These are phyloP conservation scores for Quercus suber DNA, from an alignment of 306 rosid genomes.

Conservation along the genomic window DNA sequence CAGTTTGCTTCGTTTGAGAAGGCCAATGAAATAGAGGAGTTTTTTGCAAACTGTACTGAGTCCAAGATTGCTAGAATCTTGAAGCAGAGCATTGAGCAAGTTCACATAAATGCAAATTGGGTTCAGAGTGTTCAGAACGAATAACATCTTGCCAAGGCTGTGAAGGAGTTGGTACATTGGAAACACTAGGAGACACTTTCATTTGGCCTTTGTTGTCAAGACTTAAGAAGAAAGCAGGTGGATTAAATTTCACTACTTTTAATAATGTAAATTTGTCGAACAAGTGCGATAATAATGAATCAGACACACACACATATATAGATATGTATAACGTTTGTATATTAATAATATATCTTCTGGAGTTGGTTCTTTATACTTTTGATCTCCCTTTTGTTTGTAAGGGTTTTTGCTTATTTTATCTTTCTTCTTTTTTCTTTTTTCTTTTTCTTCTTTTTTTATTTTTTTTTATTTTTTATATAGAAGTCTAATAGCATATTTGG, in stretches of 20 bases:
- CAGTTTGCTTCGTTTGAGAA: slow-evolving; percentile 90
- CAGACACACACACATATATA: no score
- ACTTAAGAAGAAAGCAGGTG: no score
- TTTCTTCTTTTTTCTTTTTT: no score
- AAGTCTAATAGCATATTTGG: no score
- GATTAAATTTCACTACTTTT: background rate
- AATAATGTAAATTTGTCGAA: background rate
- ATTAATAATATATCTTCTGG: background rate
- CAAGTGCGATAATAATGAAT: no score
- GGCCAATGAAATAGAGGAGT: slow-evolving; percentile 77
- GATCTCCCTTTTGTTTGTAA: no score
- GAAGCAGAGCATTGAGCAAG: slow-evolving; percentile 89
- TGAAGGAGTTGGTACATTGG: slow-evolving; percentile 37
- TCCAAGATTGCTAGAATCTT: slow-evolving; percentile 67
- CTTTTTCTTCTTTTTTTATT: no score
- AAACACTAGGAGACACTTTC: no score
- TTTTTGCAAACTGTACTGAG: slow-evolving; percentile 50
- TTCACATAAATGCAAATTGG: slow-evolving; percentile 73
- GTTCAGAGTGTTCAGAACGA: slow-evolving; percentile 60
- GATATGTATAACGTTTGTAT: no score
- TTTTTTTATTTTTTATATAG: no score
- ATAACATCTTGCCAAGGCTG: slow-evolving; percentile 39
- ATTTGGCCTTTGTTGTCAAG: no score
- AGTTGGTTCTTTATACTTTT: background rate
- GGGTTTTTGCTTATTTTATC: no score